A percentile compares a stretch with the other conserved stretches of the same genome.
Conservation (phyloP, 495 filamentous ascomycete species). For the Aspergillus affinis region DNA sequence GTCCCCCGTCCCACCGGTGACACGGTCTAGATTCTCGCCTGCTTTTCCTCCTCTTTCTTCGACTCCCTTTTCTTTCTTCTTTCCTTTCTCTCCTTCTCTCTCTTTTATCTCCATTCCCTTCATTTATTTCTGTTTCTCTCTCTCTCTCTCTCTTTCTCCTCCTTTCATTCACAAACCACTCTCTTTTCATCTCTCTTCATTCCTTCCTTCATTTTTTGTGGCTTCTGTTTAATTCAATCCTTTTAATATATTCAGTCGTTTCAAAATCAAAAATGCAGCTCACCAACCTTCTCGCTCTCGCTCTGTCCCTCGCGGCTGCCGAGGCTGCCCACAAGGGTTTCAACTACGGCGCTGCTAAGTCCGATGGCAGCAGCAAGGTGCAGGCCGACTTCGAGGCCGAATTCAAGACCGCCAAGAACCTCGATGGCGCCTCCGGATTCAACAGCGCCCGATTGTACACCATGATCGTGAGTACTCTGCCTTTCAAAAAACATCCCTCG, state of each 20-base stretch:
- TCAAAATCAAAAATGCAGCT: constrained; percentile 31
- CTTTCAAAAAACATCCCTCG: neutral
- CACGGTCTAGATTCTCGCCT: neutral
- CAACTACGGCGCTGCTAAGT: constrained; percentile 73
- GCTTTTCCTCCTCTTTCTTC: too few relatives aligned
- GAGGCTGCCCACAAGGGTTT: constrained; percentile 67
- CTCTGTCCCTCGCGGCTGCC: constrained; percentile 43
- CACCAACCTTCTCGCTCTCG: constrained; percentile 42
- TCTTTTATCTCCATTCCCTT: constrained; percentile 14
- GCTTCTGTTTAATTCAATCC: constrained; percentile 11
- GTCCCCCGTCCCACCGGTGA: neutral
- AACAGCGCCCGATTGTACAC: constrained; percentile 69
- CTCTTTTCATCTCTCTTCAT: constrained; percentile 1
- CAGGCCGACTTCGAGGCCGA: constrained; percentile 67
- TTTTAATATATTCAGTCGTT: constrained; percentile 7
- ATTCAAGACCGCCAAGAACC: constrained; percentile 68
- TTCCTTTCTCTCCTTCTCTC: constrained; percentile 1
- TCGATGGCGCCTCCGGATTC: constrained; percentile 71
- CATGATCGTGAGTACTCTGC: constrained; percentile 42
- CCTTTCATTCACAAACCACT: constrained; percentile 5
- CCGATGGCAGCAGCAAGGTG: constrained; percentile 58
- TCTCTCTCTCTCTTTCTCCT: constrained; percentile 12
- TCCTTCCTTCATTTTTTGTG: neutral
- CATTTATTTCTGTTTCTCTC: constrained; percentile 4
- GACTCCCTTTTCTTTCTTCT: constrained; percentile 6